These are phyloP conservation scores for Hypomyces rosellus DNA, from an alignment of 2,329 filamentous ascomycete species.

Conservation along the genomic window DNA sequence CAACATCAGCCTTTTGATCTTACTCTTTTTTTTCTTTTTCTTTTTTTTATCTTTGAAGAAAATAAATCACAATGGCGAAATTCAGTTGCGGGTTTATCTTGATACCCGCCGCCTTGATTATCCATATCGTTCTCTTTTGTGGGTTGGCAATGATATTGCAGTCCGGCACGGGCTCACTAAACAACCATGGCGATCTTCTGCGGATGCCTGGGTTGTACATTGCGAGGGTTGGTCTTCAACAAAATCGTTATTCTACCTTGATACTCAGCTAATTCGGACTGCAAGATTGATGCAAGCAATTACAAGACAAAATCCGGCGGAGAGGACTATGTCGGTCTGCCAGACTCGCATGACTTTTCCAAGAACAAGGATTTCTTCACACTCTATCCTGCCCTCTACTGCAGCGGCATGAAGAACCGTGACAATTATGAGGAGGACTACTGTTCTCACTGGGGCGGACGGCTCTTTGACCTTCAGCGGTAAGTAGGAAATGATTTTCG, in stretches of 20 bases:
- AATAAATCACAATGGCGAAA: too few relatives aligned
- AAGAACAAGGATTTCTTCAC: conserved; percentile 10
- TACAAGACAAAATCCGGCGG: neutral
- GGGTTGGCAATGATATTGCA: too few relatives aligned
- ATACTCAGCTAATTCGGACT: neutral
- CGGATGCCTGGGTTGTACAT: neutral
- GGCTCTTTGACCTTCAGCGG: neutral
- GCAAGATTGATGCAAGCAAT: conserved; percentile 5
- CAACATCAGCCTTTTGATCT: too few relatives aligned
- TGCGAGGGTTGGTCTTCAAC: neutral
- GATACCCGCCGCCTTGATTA: too few relatives aligned
- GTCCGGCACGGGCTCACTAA: too few relatives aligned
- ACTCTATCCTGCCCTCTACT: conserved; percentile 6
- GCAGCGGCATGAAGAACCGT: conserved; percentile 2
- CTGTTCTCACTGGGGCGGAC: neutral
- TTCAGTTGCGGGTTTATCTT: too few relatives aligned
- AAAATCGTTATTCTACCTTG: neutral
- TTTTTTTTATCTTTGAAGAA: too few relatives aligned
- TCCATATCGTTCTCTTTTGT: too few relatives aligned
- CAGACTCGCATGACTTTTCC: conserved; percentile 9
- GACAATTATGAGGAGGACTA: neutral
- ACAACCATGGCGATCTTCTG: too few relatives aligned
- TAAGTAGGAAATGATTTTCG: neutral
- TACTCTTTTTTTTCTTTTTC: too few relatives aligned
- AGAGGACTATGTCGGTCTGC: conserved; percentile 3